phyloP scores from a whole-genome alignment of 169 alveolate species.

The Cryptosporidium meleagridis region DNA sequence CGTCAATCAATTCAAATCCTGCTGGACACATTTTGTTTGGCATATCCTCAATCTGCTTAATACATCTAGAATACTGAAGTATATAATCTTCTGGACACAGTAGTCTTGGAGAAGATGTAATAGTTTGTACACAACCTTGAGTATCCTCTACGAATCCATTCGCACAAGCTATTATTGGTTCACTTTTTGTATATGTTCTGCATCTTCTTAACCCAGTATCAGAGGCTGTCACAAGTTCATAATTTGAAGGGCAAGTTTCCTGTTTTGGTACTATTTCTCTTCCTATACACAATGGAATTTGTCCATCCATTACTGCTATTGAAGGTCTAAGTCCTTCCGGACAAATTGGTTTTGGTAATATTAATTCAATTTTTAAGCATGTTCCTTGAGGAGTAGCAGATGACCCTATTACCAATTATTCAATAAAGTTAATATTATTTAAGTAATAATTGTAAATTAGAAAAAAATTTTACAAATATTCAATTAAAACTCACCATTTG shows the following conservation, averaged over 20 bases:
- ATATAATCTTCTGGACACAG: slow-evolving; percentile 65
- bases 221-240: slow-evolving; percentile 70
- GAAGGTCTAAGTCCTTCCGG: slow-evolving; percentile 62
- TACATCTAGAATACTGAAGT: slow-evolving; percentile 72
- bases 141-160: slow-evolving; percentile 62
- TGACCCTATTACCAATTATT: not conserved
- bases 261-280: slow-evolving; percentile 69
- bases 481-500: slow-evolving; percentile 31
- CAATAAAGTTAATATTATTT: not conserved
- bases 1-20: slow-evolving; percentile 67
- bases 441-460: not conserved
- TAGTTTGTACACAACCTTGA: slow-evolving; percentile 56
- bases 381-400: slow-evolving; percentile 72
- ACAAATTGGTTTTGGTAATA: slow-evolving; percentile 52
- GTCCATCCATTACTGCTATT: slow-evolving; percentile 51
- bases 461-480: not conserved
- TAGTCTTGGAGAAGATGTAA: slow-evolving; percentile 51
- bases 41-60: slow-evolving; percentile 61
- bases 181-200: slow-evolving; percentile 70
- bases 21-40: slow-evolving; percentile 74
- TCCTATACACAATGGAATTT: slow-evolving; percentile 63
- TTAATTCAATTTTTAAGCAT: slow-evolving; percentile 54
- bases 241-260: slow-evolving; percentile 66
- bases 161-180: slow-evolving; percentile 69
- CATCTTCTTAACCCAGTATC: slow-evolving; percentile 70